These are phyloP conservation scores for Suillus occidentalis DNA, from an alignment of 768 basidiomycete genomes.

Conservation along the genomic window DNA sequence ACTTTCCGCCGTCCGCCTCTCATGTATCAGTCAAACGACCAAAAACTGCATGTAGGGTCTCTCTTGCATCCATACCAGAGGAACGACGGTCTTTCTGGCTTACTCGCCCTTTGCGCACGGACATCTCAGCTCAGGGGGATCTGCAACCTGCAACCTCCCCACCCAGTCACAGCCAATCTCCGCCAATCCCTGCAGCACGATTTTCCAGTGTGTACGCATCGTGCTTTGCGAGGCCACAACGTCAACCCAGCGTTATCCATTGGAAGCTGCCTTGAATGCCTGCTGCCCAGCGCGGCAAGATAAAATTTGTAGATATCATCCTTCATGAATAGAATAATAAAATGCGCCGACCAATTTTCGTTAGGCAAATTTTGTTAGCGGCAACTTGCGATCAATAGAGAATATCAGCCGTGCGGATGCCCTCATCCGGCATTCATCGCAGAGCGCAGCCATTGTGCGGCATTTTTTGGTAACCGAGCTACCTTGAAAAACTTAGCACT, in stretches of 20 bases:
- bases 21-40: not conserved
- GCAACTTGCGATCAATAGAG: not conserved
- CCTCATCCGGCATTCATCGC: not conserved
- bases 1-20: not conserved
- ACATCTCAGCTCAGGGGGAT: not conserved
- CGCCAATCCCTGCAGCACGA: not conserved
- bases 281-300: not conserved
- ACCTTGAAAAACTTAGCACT: not conserved
- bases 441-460: not conserved
- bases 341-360: not conserved
- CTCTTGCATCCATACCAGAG: not conserved
- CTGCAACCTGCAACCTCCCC: not conserved
- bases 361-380: not conserved
- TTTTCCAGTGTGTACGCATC: not conserved
- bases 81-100: constrained; percentile 7
- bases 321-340: not conserved
- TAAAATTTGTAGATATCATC: not conserved
- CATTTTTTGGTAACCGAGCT: not conserved
- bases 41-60: no score
- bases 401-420: not conserved
- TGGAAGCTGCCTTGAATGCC: constrained; percentile 5
- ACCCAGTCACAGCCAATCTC: not conserved
- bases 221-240: constrained; percentile 3
- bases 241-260: constrained; percentile 8
- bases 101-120: constrained; percentile 7